Conservation (phyloP, 2,329 filamentous ascomycete genomes). For the Verticillium alfalfae region DNA sequence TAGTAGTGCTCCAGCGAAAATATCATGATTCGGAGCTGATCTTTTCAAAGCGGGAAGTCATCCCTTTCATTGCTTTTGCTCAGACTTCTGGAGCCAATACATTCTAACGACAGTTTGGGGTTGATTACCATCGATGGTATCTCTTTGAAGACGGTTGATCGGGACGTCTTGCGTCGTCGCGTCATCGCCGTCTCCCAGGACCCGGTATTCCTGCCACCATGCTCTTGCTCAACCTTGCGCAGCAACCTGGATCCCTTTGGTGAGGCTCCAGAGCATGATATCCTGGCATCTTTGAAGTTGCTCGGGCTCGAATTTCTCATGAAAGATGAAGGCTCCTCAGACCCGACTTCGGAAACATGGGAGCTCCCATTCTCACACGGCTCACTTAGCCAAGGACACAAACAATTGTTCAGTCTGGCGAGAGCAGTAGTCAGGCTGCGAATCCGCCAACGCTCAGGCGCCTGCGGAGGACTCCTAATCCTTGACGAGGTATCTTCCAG, state of each 20-base stretch:
- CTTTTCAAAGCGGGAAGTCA: conserved; percentile 32
- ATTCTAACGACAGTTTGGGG: background rate
- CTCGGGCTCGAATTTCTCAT: conserved; percentile 14
- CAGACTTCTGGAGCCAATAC: conserved; percentile 30
- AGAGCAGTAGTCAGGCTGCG: conserved; percentile 45
- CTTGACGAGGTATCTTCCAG: conserved; percentile 27
- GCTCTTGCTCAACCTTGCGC: conserved; percentile 26
- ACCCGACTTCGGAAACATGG: conserved; percentile 23
- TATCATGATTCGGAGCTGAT: background rate
- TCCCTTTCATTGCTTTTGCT: conserved; percentile 32
- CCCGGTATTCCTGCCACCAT: conserved; percentile 41
- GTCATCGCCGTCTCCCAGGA: conserved; percentile 51
- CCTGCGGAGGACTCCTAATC: conserved; percentile 19
- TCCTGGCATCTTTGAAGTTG: conserved; percentile 28
- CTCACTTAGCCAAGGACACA: conserved; percentile 52
- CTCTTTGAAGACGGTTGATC: conserved; percentile 28
- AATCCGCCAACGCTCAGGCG: conserved; percentile 15
- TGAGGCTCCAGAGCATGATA: conserved; percentile 19
- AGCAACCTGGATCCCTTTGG: conserved; percentile 36
- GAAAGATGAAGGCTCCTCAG: background rate
- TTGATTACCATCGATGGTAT: conserved; percentile 32
- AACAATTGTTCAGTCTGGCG: conserved; percentile 59
- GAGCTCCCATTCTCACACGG: conserved; percentile 35
- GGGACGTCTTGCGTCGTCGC: conserved; percentile 34
- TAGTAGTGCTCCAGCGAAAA: background rate